Percentiles rank a stretch among this genome's conserved stretches.
phyloP scores from a whole-genome alignment of 805 yeast genomes.

The Kluyveromyces siamensis region DNA sequence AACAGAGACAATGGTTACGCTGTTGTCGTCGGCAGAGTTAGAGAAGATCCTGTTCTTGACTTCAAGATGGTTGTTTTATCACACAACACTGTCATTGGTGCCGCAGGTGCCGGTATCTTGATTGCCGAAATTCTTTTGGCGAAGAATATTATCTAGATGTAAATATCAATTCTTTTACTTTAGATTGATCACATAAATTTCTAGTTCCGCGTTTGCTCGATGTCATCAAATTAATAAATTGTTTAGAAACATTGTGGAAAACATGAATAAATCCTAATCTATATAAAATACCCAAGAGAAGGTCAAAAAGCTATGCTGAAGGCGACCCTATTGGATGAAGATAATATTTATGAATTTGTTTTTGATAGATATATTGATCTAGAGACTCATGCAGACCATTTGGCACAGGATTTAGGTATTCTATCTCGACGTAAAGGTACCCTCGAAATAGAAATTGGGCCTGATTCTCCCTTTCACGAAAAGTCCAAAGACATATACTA shows the following conservation, averaged over 20 bases:
- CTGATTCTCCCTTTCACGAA: conserved; percentile 5
- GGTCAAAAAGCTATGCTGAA: neutral
- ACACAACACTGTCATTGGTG: conserved; percentile 96
- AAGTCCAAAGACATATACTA: conserved; percentile 11
- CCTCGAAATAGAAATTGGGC: conserved; percentile 19
- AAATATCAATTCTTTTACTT: neutral
- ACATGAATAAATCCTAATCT: no score
- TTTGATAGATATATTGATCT: conserved; percentile 24
- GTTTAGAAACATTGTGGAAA: neutral
- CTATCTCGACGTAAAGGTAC: conserved; percentile 7
- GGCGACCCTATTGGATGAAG: conserved; percentile 12
- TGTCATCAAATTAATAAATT: no score
- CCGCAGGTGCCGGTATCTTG: conserved; percentile 96
- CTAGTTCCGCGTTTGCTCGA: neutral
- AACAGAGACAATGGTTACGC: conserved; percentile 91
- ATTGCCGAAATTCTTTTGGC: conserved; percentile 86
- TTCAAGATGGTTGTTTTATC: conserved; percentile 95
- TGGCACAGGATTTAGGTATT: conserved; percentile 29
- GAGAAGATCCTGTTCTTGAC: conserved; percentile 90
- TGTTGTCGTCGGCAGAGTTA: conserved; percentile 87
- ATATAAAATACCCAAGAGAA: neutral
- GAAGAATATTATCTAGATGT: conserved; percentile 53
- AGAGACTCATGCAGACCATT: conserved; percentile 10
- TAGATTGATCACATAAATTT: neutral
- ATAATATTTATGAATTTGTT: conserved; percentile 23